Evolutionary conservation across 352 stramenopile species (phyloP), one percentile per base, ranked within the genome.

Genomic region (Phytophthora capsici): DNA sequence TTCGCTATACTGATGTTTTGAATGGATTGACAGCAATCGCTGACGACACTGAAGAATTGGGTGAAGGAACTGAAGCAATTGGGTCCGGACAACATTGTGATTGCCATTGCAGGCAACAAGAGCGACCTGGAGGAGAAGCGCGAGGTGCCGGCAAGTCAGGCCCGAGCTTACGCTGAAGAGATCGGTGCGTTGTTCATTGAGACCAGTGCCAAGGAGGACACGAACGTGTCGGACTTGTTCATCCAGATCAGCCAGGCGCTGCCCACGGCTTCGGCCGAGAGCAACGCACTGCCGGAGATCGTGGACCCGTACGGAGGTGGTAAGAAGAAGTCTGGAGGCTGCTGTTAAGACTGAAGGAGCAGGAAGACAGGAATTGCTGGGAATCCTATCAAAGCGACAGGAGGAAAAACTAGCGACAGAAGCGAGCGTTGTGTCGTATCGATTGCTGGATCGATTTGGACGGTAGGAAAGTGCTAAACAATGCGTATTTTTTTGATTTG

Each of bases 81-180:
- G 60, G 93, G 90, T 17, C 92, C 92, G 1, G 86, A 97, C 60
- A 96, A 97, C 71, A 96, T 98, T 59, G 93, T 98, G 38, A 95
- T 99, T 50, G 92, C 91, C 20, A 98, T 99, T 64, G 96, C 93
- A 13, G 93, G 92, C 54, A 98, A 97, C 54, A 99, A 99, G 77
- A 96, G 83, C 44, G 93, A 98, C 66, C 63, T 98, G 64, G 80
- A 93, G 55, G 86, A 95, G 57, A 90, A 96, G 48, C 83, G 90
- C 41, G 92, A 98, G 73, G 95, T 98, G 50, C 80, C 87, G 10
- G 82, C 82, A 41, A 89, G 82, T 28, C 78, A 92, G 38, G 93
- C 91, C 47, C 81, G 91, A 56, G 91, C 86, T 26, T 98, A 97
- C 71, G 95, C 93, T 8, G 86, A 98, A 48, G 89, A 98, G 67